phyloP scores from a whole-genome alignment of 768 basidiomycete species.

The Lentinula raphanica region DNA sequence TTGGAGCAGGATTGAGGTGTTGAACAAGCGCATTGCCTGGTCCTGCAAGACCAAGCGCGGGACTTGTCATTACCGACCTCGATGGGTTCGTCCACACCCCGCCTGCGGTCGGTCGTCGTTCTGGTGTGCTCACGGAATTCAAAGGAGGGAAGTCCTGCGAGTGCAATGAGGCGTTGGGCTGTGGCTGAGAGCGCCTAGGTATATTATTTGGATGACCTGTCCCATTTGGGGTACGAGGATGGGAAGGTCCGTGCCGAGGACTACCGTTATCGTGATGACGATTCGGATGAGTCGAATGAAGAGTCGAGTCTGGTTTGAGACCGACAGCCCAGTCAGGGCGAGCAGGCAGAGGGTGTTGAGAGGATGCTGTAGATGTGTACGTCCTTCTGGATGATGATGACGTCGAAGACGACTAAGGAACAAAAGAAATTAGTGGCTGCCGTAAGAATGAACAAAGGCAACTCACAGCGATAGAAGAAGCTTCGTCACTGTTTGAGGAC shows the following conservation, averaged over 20 bases:
- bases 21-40: conserved; percentile 27
- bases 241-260: conserved; percentile 36
- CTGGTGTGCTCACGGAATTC: conserved; percentile 37
- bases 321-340: conserved; percentile 90
- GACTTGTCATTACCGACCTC: conserved; percentile 47
- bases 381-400: conserved; percentile 79
- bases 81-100: conserved; percentile 72
- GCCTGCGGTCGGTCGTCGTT: conserved; percentile 51
- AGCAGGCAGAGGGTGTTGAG: conserved; percentile 73
- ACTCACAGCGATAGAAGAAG: conserved; percentile 72
- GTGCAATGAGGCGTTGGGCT: conserved; percentile 38
- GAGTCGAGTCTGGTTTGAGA: conserved; percentile 67
- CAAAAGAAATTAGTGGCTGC: conserved; percentile 8
- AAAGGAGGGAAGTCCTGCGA: conserved; percentile 71
- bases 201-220: conserved; percentile 24
- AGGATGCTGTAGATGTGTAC: conserved; percentile 65
- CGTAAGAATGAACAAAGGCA: conserved; percentile 2
- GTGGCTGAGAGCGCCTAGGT: conserved; percentile 23
- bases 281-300: conserved; percentile 50
- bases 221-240: conserved; percentile 32
- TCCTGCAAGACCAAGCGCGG: conserved; percentile 14
- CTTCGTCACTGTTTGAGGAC: conserved; percentile 61
- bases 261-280: conserved; percentile 45
- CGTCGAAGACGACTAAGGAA: conserved; percentile 61
- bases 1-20: conserved; percentile 25